Percentiles rank a stretch among this genome's conserved stretches.
These are phyloP conservation scores for Eutrema yunnanense DNA, from an alignment of 345 rosid genomes.

Conservation along the genomic window DNA sequence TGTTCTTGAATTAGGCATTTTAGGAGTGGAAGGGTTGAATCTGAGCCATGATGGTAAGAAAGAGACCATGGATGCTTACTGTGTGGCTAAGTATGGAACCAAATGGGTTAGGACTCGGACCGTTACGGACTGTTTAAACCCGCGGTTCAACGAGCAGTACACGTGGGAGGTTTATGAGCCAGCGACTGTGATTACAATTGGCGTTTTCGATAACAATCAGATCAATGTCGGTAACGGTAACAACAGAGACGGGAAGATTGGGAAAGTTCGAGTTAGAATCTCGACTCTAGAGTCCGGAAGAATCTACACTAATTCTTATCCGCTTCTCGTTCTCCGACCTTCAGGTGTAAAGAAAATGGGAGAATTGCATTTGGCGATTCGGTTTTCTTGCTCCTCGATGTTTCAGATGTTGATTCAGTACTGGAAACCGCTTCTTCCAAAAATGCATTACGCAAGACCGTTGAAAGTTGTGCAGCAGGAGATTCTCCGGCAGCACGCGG, in stretches of 20 bases:
- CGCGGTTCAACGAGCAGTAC: constrained; percentile 92
- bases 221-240: constrained; percentile 36
- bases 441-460: constrained; percentile 82
- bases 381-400: constrained; percentile 66
- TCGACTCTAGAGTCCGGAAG: constrained; percentile 81
- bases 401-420: constrained; percentile 54
- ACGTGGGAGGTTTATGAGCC: constrained; percentile 97
- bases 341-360: constrained; percentile 96
- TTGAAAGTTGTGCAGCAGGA: constrained; percentile 73
- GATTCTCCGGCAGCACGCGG: constrained; percentile 67
- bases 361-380: constrained; percentile 78
- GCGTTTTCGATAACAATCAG: constrained; percentile 82
- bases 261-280: constrained; percentile 75
- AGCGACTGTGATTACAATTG: constrained; percentile 78
- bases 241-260: constrained; percentile 52
- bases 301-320: constrained; percentile 77
- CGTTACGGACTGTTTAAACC: constrained; percentile 53
- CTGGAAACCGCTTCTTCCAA: constrained; percentile 69
- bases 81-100: constrained; percentile 94
- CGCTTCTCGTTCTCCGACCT: constrained; percentile 68
- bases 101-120: constrained; percentile 97
- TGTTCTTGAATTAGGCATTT: constrained; percentile 73
- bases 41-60: constrained; percentile 73
- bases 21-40: constrained; percentile 59
- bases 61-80: constrained; percentile 80